Evolutionary conservation across 1,139 yeast species (phyloP).

Genomic region (Lodderomyces oxycetoniae): DNA sequence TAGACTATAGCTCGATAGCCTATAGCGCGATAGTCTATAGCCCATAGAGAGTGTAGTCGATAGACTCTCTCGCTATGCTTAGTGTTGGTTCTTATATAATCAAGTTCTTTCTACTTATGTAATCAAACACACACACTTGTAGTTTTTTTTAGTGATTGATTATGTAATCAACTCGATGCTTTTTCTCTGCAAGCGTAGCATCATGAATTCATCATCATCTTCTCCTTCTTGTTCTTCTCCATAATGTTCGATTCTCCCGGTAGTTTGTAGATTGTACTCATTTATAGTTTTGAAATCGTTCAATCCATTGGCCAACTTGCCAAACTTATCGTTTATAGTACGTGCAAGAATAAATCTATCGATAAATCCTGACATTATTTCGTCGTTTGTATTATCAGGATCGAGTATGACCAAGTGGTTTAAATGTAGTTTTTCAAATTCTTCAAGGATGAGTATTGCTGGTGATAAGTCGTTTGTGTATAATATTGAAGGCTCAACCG

Average conservation of each 20-base stretch:
- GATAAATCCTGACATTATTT: slow-evolving; percentile 35
- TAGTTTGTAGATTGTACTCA: slow-evolving; percentile 18
- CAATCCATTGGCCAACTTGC: slow-evolving; percentile 17
- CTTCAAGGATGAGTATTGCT: slow-evolving; percentile 32
- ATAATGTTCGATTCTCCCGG: neutral
- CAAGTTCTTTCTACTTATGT: neutral
- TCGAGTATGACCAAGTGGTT: slow-evolving; percentile 32
- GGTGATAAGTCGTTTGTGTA: slow-evolving; percentile 33
- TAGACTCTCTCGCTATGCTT: too few relatives aligned
- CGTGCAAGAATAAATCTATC: slow-evolving; percentile 36
- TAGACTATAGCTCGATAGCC: too few relatives aligned
- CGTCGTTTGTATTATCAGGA: slow-evolving; percentile 14
- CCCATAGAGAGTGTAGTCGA: too few relatives aligned
- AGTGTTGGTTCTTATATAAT: slow-evolving; percentile 2
- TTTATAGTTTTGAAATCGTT: slow-evolving; percentile 9
- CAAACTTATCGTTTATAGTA: slow-evolving; percentile 29
- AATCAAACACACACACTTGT: neutral
- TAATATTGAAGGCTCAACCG: slow-evolving; percentile 20
- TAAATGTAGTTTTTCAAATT: slow-evolving; percentile 38
- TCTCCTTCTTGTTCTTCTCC: neutral
- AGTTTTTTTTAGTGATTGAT: too few relatives aligned
- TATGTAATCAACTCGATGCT: slow-evolving; percentile 31
- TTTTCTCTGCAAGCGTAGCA: slow-evolving; percentile 16
- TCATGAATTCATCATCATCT: slow-evolving; percentile 9
- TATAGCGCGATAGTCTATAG: too few relatives aligned